Evolutionary conservation across 2,329 filamentous ascomycete species (phyloP), one percentile per base, ranked within the genome.

Genomic region (Tolypocladium inflatum): DNA sequence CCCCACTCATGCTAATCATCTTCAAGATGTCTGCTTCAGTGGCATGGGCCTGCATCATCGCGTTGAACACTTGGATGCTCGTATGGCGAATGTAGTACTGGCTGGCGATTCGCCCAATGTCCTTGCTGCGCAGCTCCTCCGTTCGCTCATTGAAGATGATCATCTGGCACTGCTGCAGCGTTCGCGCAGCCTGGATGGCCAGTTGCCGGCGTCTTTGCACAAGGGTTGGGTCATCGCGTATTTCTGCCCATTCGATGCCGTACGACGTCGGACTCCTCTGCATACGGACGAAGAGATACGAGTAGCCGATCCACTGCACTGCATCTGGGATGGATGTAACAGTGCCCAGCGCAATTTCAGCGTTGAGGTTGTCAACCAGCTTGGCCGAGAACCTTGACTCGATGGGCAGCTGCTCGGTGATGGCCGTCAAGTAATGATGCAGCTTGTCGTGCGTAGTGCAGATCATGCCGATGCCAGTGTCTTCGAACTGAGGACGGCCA

Each of bases 281-380:
- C 94, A 99, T 99, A 43, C 94, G 88, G 43, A 99, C 93, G 70
- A 96, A 99, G 0, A 99, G 80, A 68, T 97, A 99, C 0, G 93
- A 97, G 71, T 99, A 99, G 17, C 95, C 93, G 38, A 99, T 87
- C 94, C 94, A 99, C 63, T 95, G 90, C 1, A 97, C 92, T 0
- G 90, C 94, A 75, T 99, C 95, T 2, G 87, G 80, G 2, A 99
- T 89, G 1, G 93, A 96, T 0, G 93, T 97, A 21, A 99, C 95
- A 0, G 95, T 99, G 1, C 94, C 94, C 10, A 99, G 75, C 0
- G 91, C 84, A 62, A 99, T 91, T 70, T 99, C 94, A 0, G 94
- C 94, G 64, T 99, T 99, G 59, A 99, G 75, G 63, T 99, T 99
- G 71, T 99, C 94, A 2, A 99, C 92, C 13, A 99, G 78, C 72